These are phyloP conservation scores for Chytriomyces hyalinus DNA, from an alignment of 192 early-diverging fungal species.

Conservation along the genomic window DNA sequence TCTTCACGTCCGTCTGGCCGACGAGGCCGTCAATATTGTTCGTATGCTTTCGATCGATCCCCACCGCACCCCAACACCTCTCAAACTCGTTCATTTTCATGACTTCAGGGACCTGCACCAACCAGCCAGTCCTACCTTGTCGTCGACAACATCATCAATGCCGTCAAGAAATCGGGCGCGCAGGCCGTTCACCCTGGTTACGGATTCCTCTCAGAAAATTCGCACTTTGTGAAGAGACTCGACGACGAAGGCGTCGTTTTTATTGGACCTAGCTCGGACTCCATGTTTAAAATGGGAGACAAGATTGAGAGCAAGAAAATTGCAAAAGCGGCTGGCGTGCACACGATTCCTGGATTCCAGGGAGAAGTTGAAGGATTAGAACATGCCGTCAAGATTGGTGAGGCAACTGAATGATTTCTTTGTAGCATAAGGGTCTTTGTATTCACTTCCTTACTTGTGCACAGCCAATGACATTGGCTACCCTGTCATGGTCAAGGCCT, in stretches of 20 bases:
- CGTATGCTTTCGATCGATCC: not conserved
- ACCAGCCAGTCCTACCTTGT: conserved; percentile 83
- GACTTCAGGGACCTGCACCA: conserved; percentile 58
- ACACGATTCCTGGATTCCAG: conserved; percentile 85
- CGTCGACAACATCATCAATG: conserved; percentile 77
- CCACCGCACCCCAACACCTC: not conserved
- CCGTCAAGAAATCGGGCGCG: conserved; percentile 74
- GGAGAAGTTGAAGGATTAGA: conserved; percentile 76
- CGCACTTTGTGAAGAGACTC: conserved; percentile 77
- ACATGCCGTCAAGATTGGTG: conserved; percentile 76
- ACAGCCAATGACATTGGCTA: conserved; percentile 90
- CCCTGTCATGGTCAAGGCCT: conserved; percentile 99
- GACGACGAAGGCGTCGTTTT: conserved; percentile 78
- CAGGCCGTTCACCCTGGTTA: conserved; percentile 93
- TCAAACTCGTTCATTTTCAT: not conserved
- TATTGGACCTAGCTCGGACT: conserved; percentile 91
- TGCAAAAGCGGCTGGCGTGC: conserved; percentile 88
- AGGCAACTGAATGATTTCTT: conserved; percentile 20
- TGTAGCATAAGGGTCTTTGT: not conserved
- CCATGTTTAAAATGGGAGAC: conserved; percentile 96
- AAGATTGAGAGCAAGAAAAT: conserved; percentile 98
- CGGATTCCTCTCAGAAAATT: conserved; percentile 94
- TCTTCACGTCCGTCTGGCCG: conserved; percentile 84
- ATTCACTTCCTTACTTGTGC: not conserved
- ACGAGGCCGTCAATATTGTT: conserved; percentile 79